Conservation (phyloP, 2,329 filamentous ascomycete genomes). For the Aureobasidium sp. region DNA sequence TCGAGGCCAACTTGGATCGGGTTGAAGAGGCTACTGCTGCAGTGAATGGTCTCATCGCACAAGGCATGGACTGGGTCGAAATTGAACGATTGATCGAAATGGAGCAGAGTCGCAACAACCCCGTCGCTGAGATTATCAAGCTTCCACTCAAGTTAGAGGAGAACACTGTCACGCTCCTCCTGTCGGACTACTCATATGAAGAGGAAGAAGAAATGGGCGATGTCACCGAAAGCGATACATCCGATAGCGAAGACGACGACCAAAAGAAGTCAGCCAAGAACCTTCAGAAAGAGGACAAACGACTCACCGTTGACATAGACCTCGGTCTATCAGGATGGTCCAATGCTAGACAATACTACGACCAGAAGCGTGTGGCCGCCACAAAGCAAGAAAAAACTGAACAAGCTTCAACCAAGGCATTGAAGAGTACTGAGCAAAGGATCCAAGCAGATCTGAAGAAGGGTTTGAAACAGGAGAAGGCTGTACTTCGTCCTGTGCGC, state of each 20-base stretch:
- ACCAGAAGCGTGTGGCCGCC: constrained; percentile 75
- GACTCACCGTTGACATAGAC: constrained; percentile 74
- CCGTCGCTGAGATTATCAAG: constrained; percentile 80
- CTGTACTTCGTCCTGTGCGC: constrained; percentile 72
- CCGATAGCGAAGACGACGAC: constrained; percentile 52
- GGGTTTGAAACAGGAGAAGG: constrained; percentile 84
- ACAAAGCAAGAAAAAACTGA: constrained; percentile 83
- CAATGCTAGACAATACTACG: constrained; percentile 88
- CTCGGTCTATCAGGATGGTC: constrained; percentile 75
- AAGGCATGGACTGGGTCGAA: constrained; percentile 97
- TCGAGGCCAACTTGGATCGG: constrained; percentile 82
- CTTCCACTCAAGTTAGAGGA: constrained; percentile 84
- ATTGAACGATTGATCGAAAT: constrained; percentile 82
- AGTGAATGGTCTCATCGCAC: constrained; percentile 81
- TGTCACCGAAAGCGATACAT: constrained; percentile 59
- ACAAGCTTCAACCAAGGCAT: constrained; percentile 69
- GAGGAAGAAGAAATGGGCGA: constrained; percentile 53
- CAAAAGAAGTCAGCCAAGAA: constrained; percentile 21
- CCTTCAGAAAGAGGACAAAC: constrained; percentile 32
- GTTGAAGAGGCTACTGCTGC: constrained; percentile 91
- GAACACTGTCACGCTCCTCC: constrained; percentile 72
- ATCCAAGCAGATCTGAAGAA: constrained; percentile 80
- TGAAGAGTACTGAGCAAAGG: constrained; percentile 87
- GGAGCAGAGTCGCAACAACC: constrained; percentile 73
- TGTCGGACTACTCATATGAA: constrained; percentile 63